phyloP scores from a whole-genome alignment of 495 filamentous ascomycete species.

The Sabuloglossum arenarium region DNA sequence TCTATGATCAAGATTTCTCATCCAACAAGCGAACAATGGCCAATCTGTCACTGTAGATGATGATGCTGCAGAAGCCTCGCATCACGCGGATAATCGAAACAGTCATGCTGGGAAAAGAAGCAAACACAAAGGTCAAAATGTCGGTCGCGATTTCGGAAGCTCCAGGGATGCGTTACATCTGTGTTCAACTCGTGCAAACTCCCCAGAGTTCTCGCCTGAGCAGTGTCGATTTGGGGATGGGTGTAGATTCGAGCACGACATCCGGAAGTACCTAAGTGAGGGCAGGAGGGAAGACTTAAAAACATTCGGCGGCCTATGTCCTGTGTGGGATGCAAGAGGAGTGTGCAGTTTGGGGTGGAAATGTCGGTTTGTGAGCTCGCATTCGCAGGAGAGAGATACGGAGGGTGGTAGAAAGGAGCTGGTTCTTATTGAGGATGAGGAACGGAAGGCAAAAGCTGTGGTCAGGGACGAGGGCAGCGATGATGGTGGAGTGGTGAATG shows the following conservation, averaged over 20 bases:
- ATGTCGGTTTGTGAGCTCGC: constrained; percentile 68
- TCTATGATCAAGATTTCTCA: constrained; percentile 31
- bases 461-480: constrained; percentile 7
- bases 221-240: constrained; percentile 54
- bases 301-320: constrained; percentile 56
- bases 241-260: constrained; percentile 61
- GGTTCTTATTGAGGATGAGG: constrained; percentile 37
- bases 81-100: constrained; percentile 18
- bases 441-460: constrained; percentile 21
- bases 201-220: constrained; percentile 51
- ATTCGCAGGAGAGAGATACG: constrained; percentile 51
- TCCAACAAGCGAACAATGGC: constrained; percentile 17
- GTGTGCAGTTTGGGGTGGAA: constrained; percentile 73
- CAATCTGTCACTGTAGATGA: constrained; percentile 23
- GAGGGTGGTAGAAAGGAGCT: constrained; percentile 69
- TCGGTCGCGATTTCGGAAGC: constrained; percentile 58
- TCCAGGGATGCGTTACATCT: constrained; percentile 59
- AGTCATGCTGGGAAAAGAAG: constrained; percentile 37
- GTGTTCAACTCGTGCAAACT: constrained; percentile 45
- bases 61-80: constrained; percentile 47
- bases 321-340: constrained; percentile 55
- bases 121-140: constrained; percentile 67
- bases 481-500: constrained; percentile 53
- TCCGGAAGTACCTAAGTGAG: constrained; percentile 66
- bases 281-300: constrained; percentile 61